phyloP scores from a whole-genome alignment of 352 stramenopile species.

The Plasmopara viticola region DNA sequence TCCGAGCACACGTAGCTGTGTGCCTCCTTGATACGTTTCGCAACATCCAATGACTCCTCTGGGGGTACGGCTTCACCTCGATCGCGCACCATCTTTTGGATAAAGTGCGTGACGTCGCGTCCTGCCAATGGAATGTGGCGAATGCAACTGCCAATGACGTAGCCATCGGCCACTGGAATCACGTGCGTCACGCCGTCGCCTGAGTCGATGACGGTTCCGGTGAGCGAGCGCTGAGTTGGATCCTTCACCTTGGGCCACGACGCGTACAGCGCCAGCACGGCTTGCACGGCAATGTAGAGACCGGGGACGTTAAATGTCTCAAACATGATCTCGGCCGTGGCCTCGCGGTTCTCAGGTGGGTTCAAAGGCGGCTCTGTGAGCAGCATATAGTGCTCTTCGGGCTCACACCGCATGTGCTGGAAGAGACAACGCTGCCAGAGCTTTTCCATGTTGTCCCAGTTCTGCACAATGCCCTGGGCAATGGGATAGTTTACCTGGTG shows the following conservation, averaged over 20 bases:
- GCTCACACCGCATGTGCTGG: slow-evolving; percentile 91
- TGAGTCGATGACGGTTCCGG: slow-evolving; percentile 92
- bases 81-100: slow-evolving; percentile 91
- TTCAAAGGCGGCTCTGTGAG: slow-evolving; percentile 91
- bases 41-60: slow-evolving; percentile 89
- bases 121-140: slow-evolving; percentile 92
- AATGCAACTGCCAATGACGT: slow-evolving; percentile 94
- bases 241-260: slow-evolving; percentile 90
- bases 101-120: slow-evolving; percentile 93
- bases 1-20: slow-evolving; percentile 95
- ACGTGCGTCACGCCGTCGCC: slow-evolving; percentile 93
- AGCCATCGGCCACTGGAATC: slow-evolving; percentile 91
- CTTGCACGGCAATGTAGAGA: slow-evolving; percentile 94
- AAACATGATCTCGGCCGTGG: slow-evolving; percentile 95
- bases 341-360: slow-evolving; percentile 93
- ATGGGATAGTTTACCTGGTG: slow-evolving; percentile 91
- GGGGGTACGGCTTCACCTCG: slow-evolving; percentile 87
- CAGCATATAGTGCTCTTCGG: slow-evolving; percentile 90
- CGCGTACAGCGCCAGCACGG: slow-evolving; percentile 91
- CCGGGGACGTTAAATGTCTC: slow-evolving; percentile 95
- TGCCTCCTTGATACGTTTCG: slow-evolving; percentile 91
- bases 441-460: slow-evolving; percentile 96
- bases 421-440: slow-evolving; percentile 91
- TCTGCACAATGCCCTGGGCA: slow-evolving; percentile 86
- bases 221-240: slow-evolving; percentile 83